A percentile compares a stretch with the other conserved stretches of the same genome.
Conservation (phyloP, 2,329 filamentous ascomycete species). For the Incumbomyces lentus region DNA sequence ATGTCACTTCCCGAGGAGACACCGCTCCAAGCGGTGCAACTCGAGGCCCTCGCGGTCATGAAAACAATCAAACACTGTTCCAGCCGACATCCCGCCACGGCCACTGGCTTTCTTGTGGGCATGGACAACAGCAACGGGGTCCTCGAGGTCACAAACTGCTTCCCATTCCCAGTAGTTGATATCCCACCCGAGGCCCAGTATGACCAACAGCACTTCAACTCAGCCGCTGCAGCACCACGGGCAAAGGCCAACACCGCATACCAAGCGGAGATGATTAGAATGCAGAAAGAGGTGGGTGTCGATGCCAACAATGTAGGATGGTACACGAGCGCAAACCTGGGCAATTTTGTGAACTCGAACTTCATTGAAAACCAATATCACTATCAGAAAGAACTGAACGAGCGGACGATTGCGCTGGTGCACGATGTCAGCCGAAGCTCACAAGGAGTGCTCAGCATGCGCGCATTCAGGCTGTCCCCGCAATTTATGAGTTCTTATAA, state of each 20-base stretch:
- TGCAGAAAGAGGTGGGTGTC: constrained; percentile 92
- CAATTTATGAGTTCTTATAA: constrained; percentile 86
- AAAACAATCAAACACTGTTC: constrained; percentile 97
- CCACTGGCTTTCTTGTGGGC: constrained; percentile 83
- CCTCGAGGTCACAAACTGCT: constrained; percentile 87
- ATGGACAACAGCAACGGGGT: constrained; percentile 68
- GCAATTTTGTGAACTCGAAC: constrained; percentile 90
- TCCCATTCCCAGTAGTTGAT: constrained; percentile 83
- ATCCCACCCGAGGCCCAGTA: constrained; percentile 61
- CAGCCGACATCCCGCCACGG: constrained; percentile 73
- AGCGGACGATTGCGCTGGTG: constrained; percentile 76
- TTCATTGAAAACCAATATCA: constrained; percentile 97
- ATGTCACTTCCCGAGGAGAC: constrained; percentile 40
- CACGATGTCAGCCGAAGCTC: constrained; percentile 94
- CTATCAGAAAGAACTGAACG: constrained; percentile 88
- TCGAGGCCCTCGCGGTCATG: constrained; percentile 93
- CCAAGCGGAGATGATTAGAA: constrained; percentile 94
- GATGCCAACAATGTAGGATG: constrained; percentile 96
- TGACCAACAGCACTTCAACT: constrained; percentile 55
- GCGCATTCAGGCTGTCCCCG: constrained; percentile 81
- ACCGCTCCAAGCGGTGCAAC: constrained; percentile 77
- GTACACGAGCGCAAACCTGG: constrained; percentile 98
- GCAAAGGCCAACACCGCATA: constrained; percentile 83
- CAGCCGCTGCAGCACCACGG: constrained; percentile 78
- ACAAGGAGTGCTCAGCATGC: constrained; percentile 78